Percentiles rank a stretch among this genome's conserved stretches.
Conservation (phyloP, 2,329 filamentous ascomycete species). For the Chaetomiaceae sp. region DNA sequence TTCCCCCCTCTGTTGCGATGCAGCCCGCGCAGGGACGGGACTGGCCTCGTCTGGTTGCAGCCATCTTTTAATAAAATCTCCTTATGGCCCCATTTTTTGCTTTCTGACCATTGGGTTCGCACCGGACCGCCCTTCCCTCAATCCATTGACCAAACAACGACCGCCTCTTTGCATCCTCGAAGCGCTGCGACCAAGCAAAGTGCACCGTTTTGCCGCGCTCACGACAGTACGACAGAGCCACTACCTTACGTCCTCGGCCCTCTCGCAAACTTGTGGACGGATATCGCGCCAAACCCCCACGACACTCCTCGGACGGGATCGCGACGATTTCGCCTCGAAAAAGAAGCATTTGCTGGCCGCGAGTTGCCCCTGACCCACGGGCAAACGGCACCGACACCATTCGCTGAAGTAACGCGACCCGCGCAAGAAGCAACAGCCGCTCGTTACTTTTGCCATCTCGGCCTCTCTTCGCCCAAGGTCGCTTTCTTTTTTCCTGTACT, state of each 20-base stretch:
- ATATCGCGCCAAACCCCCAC: neutral
- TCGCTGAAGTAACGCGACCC: neutral
- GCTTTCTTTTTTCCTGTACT: constrained; percentile 15
- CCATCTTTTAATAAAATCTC: constrained; percentile 1
- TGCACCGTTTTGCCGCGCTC: neutral
- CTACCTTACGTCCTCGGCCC: too few relatives aligned
- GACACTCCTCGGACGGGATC: neutral
- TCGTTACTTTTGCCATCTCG: neutral
- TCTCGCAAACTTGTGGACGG: neutral
- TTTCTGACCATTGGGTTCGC: neutral
- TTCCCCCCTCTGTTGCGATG: constrained; percentile 5
- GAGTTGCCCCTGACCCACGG: too few relatives aligned
- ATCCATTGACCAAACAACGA: neutral
- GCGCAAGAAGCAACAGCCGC: constrained; percentile 1
- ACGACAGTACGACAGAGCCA: too few relatives aligned
- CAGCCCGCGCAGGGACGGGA: constrained; percentile 2
- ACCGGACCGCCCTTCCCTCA: neutral
- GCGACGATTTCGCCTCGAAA: neutral
- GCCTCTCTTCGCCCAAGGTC: neutral
- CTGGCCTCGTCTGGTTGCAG: neutral
- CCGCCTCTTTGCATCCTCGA: neutral
- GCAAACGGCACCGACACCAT: neutral
- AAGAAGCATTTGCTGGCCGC: too few relatives aligned
- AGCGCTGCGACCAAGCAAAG: neutral
- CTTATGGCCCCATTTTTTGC: constrained; percentile 12